These are phyloP conservation scores for Salix exigua DNA, from an alignment of 345 rosid genomes.

Conservation along the genomic window DNA sequence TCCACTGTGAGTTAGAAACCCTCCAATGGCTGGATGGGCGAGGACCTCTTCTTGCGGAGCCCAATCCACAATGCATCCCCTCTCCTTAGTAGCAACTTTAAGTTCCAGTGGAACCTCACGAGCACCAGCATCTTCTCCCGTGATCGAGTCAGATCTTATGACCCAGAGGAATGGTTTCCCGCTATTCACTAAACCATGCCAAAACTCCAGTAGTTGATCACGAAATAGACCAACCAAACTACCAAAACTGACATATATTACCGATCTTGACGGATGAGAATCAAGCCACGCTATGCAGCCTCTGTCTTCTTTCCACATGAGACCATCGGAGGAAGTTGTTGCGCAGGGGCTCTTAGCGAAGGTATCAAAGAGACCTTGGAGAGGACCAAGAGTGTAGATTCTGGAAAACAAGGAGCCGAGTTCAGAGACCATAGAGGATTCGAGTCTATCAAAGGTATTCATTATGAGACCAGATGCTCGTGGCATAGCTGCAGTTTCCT, in stretches of 20 bases:
- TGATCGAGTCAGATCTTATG: constrained; percentile 5
- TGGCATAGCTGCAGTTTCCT: not conserved
- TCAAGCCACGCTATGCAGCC: constrained; percentile 25
- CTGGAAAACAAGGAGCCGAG: constrained; percentile 2
- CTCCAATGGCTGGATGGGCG: constrained; percentile 33
- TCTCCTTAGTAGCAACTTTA: not conserved
- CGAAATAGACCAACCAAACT: constrained; percentile 1
- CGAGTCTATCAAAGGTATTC: not conserved
- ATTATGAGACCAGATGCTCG: constrained; percentile 13
- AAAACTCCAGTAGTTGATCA: constrained; percentile 19
- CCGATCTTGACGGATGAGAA: not conserved
- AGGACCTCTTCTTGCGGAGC: constrained; percentile 26
- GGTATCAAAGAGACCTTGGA: not conserved
- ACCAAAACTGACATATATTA: constrained; percentile 10
- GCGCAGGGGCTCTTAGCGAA: no score
- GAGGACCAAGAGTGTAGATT: not conserved
- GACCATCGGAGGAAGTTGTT: not conserved
- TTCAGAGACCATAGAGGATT: not conserved
- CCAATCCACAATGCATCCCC: constrained; percentile 20
- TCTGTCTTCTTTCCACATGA: constrained; percentile 6
- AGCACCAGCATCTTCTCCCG: not conserved
- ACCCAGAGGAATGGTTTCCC: constrained; percentile 27
- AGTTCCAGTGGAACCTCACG: not conserved
- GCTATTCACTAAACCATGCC: constrained; percentile 20
- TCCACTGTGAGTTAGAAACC: constrained; percentile 31